Conservation (phyloP, 768 basidiomycete genomes). For the Mycena metata region DNA sequence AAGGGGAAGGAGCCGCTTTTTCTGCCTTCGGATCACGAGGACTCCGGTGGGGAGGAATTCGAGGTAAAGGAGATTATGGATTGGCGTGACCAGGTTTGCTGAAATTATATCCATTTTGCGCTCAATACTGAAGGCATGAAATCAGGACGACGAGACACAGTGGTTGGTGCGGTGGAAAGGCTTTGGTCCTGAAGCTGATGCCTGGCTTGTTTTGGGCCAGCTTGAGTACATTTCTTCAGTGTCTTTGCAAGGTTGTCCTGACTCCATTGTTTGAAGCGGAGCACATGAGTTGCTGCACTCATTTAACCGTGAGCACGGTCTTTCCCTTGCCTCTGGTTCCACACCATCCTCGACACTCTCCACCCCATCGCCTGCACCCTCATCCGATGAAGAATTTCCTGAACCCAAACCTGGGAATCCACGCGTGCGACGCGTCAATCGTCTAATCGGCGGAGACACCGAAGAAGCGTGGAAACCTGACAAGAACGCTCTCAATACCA, state of each 20-base stretch:
- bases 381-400: conserved; percentile 1
- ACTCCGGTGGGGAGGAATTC: neutral
- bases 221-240: neutral
- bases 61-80: neutral
- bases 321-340: no score
- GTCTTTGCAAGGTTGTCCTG: neutral
- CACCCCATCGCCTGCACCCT: neutral
- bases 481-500: no score
- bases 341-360: no score
- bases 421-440: no score
- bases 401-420: no score
- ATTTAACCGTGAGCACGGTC: neutral
- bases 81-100: neutral
- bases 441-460: no score
- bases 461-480: no score
- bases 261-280: neutral
- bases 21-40: no score
- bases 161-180: conserved; percentile 8
- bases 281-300: neutral
- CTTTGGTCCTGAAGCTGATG: neutral
- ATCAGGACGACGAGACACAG: neutral
- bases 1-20: no score
- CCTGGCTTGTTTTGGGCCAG: neutral
- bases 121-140: neutral
- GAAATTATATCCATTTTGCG: no score